Base-by-base conservation (phyloP, 2,329 filamentous ascomycete species). In the Claviceps purpurea region DNA sequence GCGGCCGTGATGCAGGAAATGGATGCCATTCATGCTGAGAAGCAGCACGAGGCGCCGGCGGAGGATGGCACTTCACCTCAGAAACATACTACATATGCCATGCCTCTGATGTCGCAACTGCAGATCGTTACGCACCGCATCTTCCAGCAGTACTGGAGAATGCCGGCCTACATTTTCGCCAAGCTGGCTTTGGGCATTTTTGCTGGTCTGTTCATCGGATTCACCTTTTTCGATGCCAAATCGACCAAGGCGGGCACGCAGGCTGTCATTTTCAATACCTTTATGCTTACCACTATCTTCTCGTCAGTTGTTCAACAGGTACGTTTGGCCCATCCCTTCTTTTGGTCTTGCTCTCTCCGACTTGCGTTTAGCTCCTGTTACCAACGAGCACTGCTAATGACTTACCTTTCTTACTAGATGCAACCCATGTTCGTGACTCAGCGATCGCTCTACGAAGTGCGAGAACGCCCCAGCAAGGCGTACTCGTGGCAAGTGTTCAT, bases 121-220 rank as follows among this genome's bases (percentile, higher is more conserved):
- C 68, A 65, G 44, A 73, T 81, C 54, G 85, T 88, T 43, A 80
- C 79, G 1, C 59, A 73, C 8, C 81, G 87, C 53, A 79, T 89
- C 5, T 89, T 89, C 67, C 78, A 87, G 61, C 87, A 93, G 62
- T 90, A 90, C 73, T 91, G 87, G 86, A 78, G 87, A 46, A 87
- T 81, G 52, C 87, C 87, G 0, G 73, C 74, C 11, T 93, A 93
- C 67, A 81, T 93, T 60, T 85, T 87, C 65, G 78, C 85, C 52
- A 91, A 91, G 69, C 64, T 78, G 2, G 64, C 74, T 1, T 76
- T 91, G 18, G 82, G 70, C 2, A 56, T 77, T 50, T 73, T 80
- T 52, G 73, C 79, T 24, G 73, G 77, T 6, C 70, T 91, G 1
- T 90, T 90, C 62, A 84, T 89, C 54, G 86, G 85, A 1, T 86